These are phyloP conservation scores for Cystobasidium onofrii DNA, from an alignment of 768 basidiomycete species.

Conservation along the genomic window DNA sequence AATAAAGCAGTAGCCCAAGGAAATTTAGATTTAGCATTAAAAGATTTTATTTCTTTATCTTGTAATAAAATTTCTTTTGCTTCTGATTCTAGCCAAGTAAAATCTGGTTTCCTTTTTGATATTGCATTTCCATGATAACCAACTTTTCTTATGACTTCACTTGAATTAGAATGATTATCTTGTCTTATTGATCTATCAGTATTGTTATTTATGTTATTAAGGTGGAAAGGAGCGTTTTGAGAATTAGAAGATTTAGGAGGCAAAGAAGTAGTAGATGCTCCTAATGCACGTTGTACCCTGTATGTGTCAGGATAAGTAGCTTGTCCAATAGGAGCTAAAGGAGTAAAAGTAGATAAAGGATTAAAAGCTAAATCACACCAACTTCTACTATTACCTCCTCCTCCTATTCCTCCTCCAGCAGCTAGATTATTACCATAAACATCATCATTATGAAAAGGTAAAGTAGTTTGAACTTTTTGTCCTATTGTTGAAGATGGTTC, in stretches of 20 bases:
- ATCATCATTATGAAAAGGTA: background rate
- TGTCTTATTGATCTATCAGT: background rate
- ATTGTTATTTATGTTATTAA: background rate
- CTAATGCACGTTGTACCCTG: constrained; percentile 2
- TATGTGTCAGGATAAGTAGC: constrained; percentile 10
- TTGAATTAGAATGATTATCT: background rate
- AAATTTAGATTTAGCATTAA: background rate
- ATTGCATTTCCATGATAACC: background rate
- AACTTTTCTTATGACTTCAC: background rate
- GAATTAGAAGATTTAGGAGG: background rate
- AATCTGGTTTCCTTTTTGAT: background rate
- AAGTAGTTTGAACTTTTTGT: background rate
- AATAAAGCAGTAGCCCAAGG: constrained; percentile 11
- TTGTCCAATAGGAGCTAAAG: constrained; percentile 4
- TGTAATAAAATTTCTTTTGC: background rate
- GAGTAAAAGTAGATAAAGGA: constrained; percentile 26
- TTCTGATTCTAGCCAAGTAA: background rate
- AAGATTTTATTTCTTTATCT: background rate
- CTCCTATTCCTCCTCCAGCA: background rate
- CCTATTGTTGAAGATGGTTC: constrained; percentile 1
- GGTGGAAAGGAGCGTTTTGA: background rate
- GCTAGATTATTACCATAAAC: background rate
- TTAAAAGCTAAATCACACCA: constrained; percentile 21
- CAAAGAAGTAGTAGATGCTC: background rate
- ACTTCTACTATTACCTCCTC: background rate